These are phyloP conservation scores for Eucalyptus erythrocorys DNA, from an alignment of 345 rosid genomes.

Conservation along the genomic window DNA sequence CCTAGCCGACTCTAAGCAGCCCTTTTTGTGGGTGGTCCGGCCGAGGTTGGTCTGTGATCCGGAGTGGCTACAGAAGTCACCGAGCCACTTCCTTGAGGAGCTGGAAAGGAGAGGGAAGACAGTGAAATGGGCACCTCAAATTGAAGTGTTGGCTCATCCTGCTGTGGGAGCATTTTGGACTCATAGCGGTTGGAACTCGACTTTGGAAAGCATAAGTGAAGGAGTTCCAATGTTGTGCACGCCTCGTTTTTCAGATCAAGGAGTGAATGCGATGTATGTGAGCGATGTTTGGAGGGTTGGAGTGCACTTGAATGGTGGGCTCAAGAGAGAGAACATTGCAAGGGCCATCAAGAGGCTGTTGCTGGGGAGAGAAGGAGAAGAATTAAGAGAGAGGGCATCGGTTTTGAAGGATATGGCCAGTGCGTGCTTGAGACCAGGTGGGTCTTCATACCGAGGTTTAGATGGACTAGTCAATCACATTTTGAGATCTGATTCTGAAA, in stretches of 20 bases:
- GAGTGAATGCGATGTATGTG: slow-evolving; percentile 30
- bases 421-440: slow-evolving; percentile 15
- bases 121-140: slow-evolving; percentile 66
- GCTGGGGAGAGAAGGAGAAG: slow-evolving; percentile 21
- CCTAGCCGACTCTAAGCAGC: neutral
- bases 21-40: slow-evolving; percentile 21
- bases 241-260: slow-evolving; percentile 53
- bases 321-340: slow-evolving; percentile 25
- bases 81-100: neutral
- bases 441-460: slow-evolving; percentile 21
- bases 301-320: slow-evolving; percentile 14
- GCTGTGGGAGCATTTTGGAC: slow-evolving; percentile 56
- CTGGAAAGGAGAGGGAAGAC: slow-evolving; percentile 15
- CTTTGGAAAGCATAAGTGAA: slow-evolving; percentile 47
- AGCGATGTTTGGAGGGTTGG: slow-evolving; percentile 51
- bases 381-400: slow-evolving; percentile 11
- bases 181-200: slow-evolving; percentile 64
- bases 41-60: neutral
- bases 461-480: slow-evolving; percentile 18
- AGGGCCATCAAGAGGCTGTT: slow-evolving; percentile 13
- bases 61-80: neutral
- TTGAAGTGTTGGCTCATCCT: slow-evolving; percentile 37
- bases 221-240: slow-evolving; percentile 65
- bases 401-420: slow-evolving; percentile 20
- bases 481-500: neutral